Evolutionary conservation across 2,329 filamentous ascomycete species (phyloP).

Genomic region (Aureobasidium sp.): DNA sequence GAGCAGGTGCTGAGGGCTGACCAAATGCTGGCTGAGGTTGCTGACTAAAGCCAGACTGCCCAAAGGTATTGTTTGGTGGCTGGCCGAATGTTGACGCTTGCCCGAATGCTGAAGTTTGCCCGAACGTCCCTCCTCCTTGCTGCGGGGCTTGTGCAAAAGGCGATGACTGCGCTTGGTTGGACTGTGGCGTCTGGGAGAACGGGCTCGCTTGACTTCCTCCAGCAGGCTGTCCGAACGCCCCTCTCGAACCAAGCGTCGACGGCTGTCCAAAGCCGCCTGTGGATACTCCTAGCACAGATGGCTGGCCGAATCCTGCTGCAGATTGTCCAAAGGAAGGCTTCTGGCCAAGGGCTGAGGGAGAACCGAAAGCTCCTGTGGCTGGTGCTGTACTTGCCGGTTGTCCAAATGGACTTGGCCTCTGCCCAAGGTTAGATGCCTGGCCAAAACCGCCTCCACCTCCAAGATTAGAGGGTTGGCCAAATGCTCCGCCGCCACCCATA

Average conservation of each 20-base stretch:
- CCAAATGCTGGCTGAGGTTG: slow-evolving; percentile 21
- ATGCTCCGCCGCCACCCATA: neutral
- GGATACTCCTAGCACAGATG: neutral
- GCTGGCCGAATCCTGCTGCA: slow-evolving; percentile 13
- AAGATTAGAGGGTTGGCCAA: slow-evolving; percentile 13
- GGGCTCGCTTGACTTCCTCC: neutral
- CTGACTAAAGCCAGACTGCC: slow-evolving; percentile 19
- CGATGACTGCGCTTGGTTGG: slow-evolving; percentile 13
- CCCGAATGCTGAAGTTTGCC: slow-evolving; percentile 11
- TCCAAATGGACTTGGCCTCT: slow-evolving; percentile 12
- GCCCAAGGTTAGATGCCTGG: slow-evolving; percentile 14
- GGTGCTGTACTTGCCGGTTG: neutral
- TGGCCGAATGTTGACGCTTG: slow-evolving; percentile 22
- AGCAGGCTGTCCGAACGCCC: neutral
- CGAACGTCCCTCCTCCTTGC: neutral
- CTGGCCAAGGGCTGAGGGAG: neutral
- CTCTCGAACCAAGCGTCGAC: neutral
- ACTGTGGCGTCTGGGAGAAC: slow-evolving; percentile 15
- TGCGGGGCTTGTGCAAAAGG: neutral
- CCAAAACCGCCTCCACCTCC: slow-evolving; percentile 14
- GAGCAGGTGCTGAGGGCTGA: slow-evolving; percentile 22
- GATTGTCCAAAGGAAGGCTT: slow-evolving; percentile 26
- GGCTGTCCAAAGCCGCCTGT: neutral
- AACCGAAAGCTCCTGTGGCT: slow-evolving; percentile 4
- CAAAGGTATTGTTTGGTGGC: slow-evolving; percentile 21